A percentile compares a stretch with the other conserved stretches of the same genome.
phyloP scores from a whole-genome alignment of 306 rosid species.

The Vicia villosa region DNA sequence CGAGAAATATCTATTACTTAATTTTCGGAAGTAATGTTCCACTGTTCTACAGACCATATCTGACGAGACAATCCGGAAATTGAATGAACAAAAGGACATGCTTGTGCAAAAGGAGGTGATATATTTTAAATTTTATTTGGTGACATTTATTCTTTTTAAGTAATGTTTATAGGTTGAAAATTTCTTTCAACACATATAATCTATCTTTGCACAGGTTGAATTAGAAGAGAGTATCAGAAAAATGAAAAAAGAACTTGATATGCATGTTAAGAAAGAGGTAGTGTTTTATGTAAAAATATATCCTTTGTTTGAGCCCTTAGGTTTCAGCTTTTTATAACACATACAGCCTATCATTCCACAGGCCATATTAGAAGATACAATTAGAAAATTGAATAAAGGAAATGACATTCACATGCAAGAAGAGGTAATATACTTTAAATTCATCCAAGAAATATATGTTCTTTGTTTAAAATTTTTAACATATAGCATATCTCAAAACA shows the following conservation, averaged over 20 bases:
- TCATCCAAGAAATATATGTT: conserved; percentile 12
- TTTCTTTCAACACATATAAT: conserved; percentile 7
- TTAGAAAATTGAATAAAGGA: conserved; percentile 47
- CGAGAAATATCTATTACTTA: conserved; percentile 26
- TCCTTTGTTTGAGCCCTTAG: conserved; percentile 9
- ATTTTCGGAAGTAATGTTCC: conserved; percentile 21
- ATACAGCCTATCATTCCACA: conserved; percentile 30
- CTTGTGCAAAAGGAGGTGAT: conserved; percentile 56
- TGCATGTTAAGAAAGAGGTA: conserved; percentile 50
- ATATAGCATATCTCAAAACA: conserved; percentile 23
- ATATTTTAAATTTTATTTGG: conserved; percentile 26
- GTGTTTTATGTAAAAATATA: conserved; percentile 18
- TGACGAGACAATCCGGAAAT: conserved; percentile 44
- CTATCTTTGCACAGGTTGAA: conserved; percentile 33
- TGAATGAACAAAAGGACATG: conserved; percentile 46
- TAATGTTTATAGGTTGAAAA: not conserved
- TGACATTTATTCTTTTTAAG: conserved; percentile 9
- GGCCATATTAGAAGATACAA: conserved; percentile 43
- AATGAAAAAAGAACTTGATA: conserved; percentile 45
- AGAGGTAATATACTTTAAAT: conserved; percentile 46
- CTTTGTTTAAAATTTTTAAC: conserved; percentile 1
- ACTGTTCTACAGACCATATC: conserved; percentile 30
- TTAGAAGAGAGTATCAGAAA: conserved; percentile 48
- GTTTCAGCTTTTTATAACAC: conserved; percentile 16
- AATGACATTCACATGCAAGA: conserved; percentile 43